phyloP scores from a whole-genome alignment of 371 early-diverging fungal species.

The Apophysomyces trapeziformis region DNA sequence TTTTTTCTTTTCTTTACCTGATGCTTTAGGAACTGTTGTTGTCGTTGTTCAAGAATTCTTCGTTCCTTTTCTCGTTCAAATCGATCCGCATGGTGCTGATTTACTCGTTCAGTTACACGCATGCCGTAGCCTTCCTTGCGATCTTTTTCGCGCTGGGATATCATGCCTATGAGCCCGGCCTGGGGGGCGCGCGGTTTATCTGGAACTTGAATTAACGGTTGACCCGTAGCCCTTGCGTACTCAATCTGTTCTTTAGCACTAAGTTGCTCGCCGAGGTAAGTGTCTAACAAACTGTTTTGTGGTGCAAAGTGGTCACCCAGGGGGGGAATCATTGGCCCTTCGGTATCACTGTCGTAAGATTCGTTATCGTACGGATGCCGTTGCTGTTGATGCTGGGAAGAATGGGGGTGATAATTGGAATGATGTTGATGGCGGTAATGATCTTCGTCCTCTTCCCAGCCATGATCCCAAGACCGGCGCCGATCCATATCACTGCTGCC shows the following conservation, averaged over 20 bases:
- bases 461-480: constrained; percentile 23
- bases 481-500: constrained; percentile 15
- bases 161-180: constrained; percentile 52
- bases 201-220: constrained; percentile 52
- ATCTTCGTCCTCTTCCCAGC: constrained; percentile 10
- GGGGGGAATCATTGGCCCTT: constrained; percentile 48
- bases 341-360: constrained; percentile 29
- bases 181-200: constrained; percentile 42
- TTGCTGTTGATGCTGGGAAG: neutral
- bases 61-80: constrained; percentile 54
- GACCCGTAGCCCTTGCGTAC: constrained; percentile 53
- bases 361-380: constrained; percentile 32
- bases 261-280: constrained; percentile 45
- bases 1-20: constrained; percentile 34
- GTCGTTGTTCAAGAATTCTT: constrained; percentile 51
- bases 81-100: constrained; percentile 40
- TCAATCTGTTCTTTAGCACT: constrained; percentile 56
- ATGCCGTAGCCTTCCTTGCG: constrained; percentile 44
- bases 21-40: constrained; percentile 51
- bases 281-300: constrained; percentile 48
- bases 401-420: constrained; percentile 3
- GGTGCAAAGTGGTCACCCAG: constrained; percentile 54
- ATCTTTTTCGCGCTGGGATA: constrained; percentile 50
- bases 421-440: neutral
- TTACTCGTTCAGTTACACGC: constrained; percentile 41